Percentiles rank a stretch among this genome's conserved stretches.
These are phyloP conservation scores for Ophiostoma triangulosporum DNA, from an alignment of 2,329 filamentous ascomycete genomes.

Conservation along the genomic window DNA sequence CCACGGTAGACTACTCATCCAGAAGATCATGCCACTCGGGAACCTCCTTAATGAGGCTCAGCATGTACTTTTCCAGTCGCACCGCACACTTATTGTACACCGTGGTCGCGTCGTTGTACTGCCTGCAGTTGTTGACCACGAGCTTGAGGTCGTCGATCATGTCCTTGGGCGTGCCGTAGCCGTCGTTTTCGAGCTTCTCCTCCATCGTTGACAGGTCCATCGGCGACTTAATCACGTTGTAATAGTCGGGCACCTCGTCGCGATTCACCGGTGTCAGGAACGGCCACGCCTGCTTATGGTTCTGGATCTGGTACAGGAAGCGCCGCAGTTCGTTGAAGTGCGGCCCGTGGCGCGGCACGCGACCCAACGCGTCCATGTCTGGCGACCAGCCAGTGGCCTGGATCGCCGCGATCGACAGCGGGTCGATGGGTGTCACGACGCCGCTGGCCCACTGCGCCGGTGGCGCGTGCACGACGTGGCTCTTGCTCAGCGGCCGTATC, in stretches of 20 bases:
- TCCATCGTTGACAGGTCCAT: slow-evolving; percentile 99
- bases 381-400: slow-evolving; percentile 88
- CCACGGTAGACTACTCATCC: slow-evolving; percentile 4
- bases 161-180: slow-evolving; percentile 82
- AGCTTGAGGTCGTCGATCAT: slow-evolving; percentile 80
- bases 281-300: slow-evolving; percentile 85
- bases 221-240: slow-evolving; percentile 92
- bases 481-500: slow-evolving; percentile 80
- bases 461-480: slow-evolving; percentile 75
- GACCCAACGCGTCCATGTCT: slow-evolving; percentile 93
- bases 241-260: slow-evolving; percentile 94
- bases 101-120: slow-evolving; percentile 92
- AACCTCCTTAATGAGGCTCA: slow-evolving; percentile 78
- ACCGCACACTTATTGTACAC: slow-evolving; percentile 92
- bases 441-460: slow-evolving; percentile 53
- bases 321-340: slow-evolving; percentile 92
- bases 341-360: slow-evolving; percentile 86
- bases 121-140: slow-evolving; percentile 87
- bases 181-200: slow-evolving; percentile 80
- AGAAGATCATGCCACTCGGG: slow-evolving; percentile 60
- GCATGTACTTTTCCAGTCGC: slow-evolving; percentile 90
- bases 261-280: slow-evolving; percentile 88
- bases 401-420: slow-evolving; percentile 76
- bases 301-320: slow-evolving; percentile 88
- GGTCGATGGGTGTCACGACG: slow-evolving; percentile 50